Percentiles rank a stretch among this genome's conserved stretches.
Evolutionary conservation across 768 basidiomycete genomes (phyloP).

Genomic region (Mycena crocata): DNA sequence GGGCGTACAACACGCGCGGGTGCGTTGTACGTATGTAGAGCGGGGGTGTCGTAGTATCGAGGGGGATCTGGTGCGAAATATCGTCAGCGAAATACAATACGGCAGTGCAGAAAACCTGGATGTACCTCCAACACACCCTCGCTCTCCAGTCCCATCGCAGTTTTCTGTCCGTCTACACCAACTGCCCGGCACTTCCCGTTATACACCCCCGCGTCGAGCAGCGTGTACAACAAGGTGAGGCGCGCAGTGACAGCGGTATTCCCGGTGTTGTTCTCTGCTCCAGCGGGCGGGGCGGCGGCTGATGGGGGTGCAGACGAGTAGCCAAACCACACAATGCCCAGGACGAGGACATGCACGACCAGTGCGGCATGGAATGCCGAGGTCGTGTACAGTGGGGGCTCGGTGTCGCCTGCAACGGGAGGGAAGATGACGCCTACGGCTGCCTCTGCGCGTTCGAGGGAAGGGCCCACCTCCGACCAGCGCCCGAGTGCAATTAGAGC

Average conservation of each 20-base stretch:
- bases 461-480: conserved; percentile 64
- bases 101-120: conserved; percentile 37
- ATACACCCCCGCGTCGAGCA: conserved; percentile 68
- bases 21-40: conserved; percentile 73
- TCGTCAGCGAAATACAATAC: conserved; percentile 3
- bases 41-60: conserved; percentile 51
- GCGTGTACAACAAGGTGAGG: conserved; percentile 69
- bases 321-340: conserved; percentile 71
- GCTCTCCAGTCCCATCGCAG: conserved; percentile 42
- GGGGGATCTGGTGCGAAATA: conserved; percentile 47
- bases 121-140: conserved; percentile 50
- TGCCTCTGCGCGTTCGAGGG: conserved; percentile 62
- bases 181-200: conserved; percentile 45
- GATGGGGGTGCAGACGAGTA: conserved; percentile 44
- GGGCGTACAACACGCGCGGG: conserved; percentile 70
- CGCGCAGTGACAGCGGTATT: conserved; percentile 61
- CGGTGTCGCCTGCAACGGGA: conserved; percentile 8
- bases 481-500: conserved; percentile 64
- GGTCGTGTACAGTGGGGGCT: conserved; percentile 28
- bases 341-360: conserved; percentile 69
- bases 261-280: conserved; percentile 45
- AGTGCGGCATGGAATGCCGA: conserved; percentile 45
- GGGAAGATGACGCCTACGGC: conserved; percentile 55
- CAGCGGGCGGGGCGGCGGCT: neutral
- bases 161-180: conserved; percentile 33